Percentiles rank a stretch among this genome's conserved stretches.
These are phyloP conservation scores for Barnettozyma salicaria DNA, from an alignment of 805 yeast genomes.

Conservation along the genomic window DNA sequence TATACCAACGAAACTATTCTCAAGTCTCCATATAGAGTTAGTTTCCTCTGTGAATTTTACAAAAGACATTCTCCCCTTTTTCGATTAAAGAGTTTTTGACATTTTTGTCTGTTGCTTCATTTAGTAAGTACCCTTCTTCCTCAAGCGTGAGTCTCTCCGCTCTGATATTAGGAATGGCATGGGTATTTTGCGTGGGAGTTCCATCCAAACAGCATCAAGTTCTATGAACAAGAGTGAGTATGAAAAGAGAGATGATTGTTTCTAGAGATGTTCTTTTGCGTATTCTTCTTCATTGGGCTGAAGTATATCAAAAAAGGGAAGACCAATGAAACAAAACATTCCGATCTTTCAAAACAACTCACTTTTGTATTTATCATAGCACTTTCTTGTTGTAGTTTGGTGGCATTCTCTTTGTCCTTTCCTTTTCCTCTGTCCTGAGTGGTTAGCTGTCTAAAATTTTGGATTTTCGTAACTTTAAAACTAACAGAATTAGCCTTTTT, in stretches of 20 bases:
- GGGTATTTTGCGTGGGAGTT: not conserved
- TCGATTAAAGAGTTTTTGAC: slow-evolving; percentile 5
- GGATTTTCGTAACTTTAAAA: not conserved
- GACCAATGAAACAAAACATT: no score
- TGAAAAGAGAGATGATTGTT: slow-evolving; percentile 4
- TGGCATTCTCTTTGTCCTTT: no score
- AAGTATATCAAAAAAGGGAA: no score
- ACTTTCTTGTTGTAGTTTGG: no score
- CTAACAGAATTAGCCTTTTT: no score
- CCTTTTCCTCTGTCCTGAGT: no score
- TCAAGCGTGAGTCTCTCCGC: not conserved
- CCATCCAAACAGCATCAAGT: not conserved
- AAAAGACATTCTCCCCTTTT: slow-evolving; percentile 1
- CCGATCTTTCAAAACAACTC: no score
- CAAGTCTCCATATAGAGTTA: slow-evolving; percentile 10
- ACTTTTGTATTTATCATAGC: no score
- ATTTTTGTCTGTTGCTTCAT: not conserved
- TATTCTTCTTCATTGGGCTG: not conserved
- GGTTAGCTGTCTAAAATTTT: no score
- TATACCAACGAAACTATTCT: slow-evolving; percentile 8
- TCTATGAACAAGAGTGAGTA: slow-evolving; percentile 9
- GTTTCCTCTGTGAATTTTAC: not conserved
- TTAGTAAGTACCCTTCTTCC: slow-evolving; percentile 2
- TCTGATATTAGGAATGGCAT: no score
- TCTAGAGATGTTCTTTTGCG: not conserved